Evolutionary conservation across 495 filamentous ascomycete genomes (phyloP).

Genomic region (Zalerion maritima): DNA sequence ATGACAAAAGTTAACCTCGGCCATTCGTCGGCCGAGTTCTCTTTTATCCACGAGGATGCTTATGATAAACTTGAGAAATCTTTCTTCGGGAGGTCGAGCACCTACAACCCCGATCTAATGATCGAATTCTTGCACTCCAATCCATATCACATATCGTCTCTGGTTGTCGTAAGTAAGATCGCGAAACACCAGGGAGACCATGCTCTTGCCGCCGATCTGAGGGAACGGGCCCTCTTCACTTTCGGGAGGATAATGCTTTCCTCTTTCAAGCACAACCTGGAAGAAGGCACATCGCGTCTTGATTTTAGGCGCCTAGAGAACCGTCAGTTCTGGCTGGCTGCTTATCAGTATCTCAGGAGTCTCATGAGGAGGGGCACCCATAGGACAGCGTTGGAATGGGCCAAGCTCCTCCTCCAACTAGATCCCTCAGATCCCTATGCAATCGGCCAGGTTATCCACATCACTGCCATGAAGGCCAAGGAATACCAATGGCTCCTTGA

Average conservation of each 20-base stretch:
- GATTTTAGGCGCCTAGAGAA: slow-evolving; percentile 73
- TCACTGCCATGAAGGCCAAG: slow-evolving; percentile 63
- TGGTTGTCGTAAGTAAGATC: slow-evolving; percentile 85
- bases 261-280: slow-evolving; percentile 58
- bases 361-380: slow-evolving; percentile 84
- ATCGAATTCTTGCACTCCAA: slow-evolving; percentile 26
- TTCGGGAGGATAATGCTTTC: slow-evolving; percentile 78
- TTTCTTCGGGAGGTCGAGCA: slow-evolving; percentile 68
- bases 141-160: slow-evolving; percentile 79
- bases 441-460: slow-evolving; percentile 62
- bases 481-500: slow-evolving; percentile 65
- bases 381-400: slow-evolving; percentile 85
- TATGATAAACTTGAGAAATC: slow-evolving; percentile 64
- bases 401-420: slow-evolving; percentile 66
- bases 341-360: slow-evolving; percentile 74
- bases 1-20: slow-evolving; percentile 46
- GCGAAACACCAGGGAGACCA: slow-evolving; percentile 81
- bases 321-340: slow-evolving; percentile 80
- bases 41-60: slow-evolving; percentile 56
- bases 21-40: slow-evolving; percentile 47
- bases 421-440: slow-evolving; percentile 74
- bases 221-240: slow-evolving; percentile 84
- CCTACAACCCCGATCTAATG: slow-evolving; percentile 57
- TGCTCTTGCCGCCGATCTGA: slow-evolving; percentile 68
- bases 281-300: slow-evolving; percentile 62